Evolutionary conservation across 169 alveolate genomes (phyloP).

Genomic region (Perkinsus olseni): DNA sequence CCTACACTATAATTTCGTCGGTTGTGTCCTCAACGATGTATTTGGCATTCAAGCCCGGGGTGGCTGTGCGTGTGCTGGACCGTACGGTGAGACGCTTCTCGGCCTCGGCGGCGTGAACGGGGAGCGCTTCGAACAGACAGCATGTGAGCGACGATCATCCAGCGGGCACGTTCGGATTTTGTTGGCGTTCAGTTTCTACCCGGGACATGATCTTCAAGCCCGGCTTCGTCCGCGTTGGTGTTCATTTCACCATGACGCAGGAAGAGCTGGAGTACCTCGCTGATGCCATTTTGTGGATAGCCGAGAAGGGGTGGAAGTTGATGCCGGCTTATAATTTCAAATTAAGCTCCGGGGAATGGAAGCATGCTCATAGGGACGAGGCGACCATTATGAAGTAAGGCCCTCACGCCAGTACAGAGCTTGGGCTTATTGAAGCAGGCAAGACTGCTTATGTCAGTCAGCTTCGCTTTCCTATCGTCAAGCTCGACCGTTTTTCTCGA

Average conservation of each 20-base stretch:
- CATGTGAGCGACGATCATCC: not conserved
- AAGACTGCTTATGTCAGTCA: too few species aligned
- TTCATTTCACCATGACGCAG: conserved; percentile 67
- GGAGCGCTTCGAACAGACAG: not conserved
- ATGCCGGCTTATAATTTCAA: conserved; percentile 63
- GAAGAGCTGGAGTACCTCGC: conserved; percentile 55
- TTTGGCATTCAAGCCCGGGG: conserved; percentile 85
- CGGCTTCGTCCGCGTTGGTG: conserved; percentile 80
- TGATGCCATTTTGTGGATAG: conserved; percentile 59
- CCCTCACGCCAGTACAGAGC: too few species aligned
- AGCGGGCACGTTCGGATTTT: not conserved
- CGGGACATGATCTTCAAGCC: conserved; percentile 79
- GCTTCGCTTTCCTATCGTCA: too few species aligned
- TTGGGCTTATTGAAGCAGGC: too few species aligned
- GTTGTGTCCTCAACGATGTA: conserved; percentile 78
- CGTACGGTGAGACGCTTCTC: conserved; percentile 68
- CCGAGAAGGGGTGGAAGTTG: conserved; percentile 75
- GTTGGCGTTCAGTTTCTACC: conserved; percentile 35
- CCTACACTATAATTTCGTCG: conserved; percentile 77
- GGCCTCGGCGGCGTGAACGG: conserved; percentile 45
- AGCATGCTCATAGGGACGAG: conserved; percentile 4
- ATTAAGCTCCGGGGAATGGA: conserved; percentile 63
- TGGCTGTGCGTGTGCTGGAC: conserved; percentile 90
- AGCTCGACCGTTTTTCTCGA: not conserved
- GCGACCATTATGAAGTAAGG: not conserved